phyloP scores from a whole-genome alignment of 2,329 filamentous ascomycete species.

The Ophiostoma tasmaniense region DNA sequence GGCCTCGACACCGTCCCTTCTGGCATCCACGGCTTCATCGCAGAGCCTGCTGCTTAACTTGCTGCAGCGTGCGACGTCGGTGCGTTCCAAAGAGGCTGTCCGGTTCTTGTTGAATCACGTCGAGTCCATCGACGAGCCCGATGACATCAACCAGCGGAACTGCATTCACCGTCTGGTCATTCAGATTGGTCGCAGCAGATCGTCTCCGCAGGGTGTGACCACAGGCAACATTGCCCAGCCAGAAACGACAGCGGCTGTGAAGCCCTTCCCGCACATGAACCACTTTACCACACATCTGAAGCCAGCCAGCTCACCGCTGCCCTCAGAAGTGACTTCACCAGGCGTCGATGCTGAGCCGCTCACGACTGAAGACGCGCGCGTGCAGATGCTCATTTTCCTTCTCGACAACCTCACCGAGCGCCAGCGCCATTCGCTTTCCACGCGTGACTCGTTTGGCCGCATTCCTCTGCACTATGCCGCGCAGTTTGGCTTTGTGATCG shows the following conservation, averaged over 20 bases:
- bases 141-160: conserved; percentile 91
- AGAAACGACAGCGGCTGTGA: conserved; percentile 34
- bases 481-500: conserved; percentile 86
- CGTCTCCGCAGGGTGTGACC: conserved; percentile 23
- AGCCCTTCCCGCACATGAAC: conserved; percentile 37
- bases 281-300: conserved; percentile 62
- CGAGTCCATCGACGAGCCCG: conserved; percentile 68
- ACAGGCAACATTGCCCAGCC: conserved; percentile 29
- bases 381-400: conserved; percentile 55
- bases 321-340: conserved; percentile 53
- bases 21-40: conserved; percentile 26
- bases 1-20: background rate
- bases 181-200: conserved; percentile 72
- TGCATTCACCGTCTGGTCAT: conserved; percentile 90
- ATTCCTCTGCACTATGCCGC: conserved; percentile 88
- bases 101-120: conserved; percentile 60
- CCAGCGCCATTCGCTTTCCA: conserved; percentile 60
- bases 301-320: conserved; percentile 61
- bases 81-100: conserved; percentile 60
- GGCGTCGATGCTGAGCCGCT: conserved; percentile 60
- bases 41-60: conserved; percentile 70
- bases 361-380: conserved; percentile 62
- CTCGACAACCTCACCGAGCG: conserved; percentile 59
- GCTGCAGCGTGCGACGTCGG: conserved; percentile 67
- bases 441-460: conserved; percentile 70